Evolutionary conservation across 164 flowering plant species (phyloP), one percentile per base, ranked within the genome.

Genomic region (Stephania yunnanensis): DNA sequence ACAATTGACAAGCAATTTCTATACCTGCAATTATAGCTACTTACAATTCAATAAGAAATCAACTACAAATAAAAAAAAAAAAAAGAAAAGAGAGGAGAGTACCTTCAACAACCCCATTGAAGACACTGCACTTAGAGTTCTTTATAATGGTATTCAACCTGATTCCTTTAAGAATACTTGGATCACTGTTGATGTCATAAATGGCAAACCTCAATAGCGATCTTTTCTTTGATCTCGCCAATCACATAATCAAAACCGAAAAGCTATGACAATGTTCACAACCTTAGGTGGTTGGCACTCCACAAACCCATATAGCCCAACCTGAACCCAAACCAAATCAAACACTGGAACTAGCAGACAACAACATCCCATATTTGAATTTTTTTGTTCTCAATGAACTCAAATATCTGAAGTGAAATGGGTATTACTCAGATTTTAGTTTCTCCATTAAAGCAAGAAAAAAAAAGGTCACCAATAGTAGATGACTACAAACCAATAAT

Each of bases 221-320:
- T n/a, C n/a, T n/a, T 74, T 83, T 85, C 86, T 5, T 91, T 92
- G 45, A 82, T 87, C 81, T 87, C 85, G 17, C 98, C 98, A 78
- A 92, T 90, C 3, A 85, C 89, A 0, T 97, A 92, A 84, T 90
- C 70, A 42, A 74, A 86, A 10, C 92, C 85, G 22, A 91, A 89
- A 71, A 91, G n/a, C 69, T 11, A 93, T 94, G 20, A 92, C 98
- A 78, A 94, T 69, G 63, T 86, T 91, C 80, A 94, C 89, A 63
- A 69, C 80, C 22, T 68, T 44, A 46, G 89, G 89, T 58, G 81
- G 79, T 74, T 80, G 81, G 75, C 85, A 81, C 44, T 67, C 15
- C 19, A 85, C 85, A 73, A 29, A 55, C 44, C 82, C 82, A 70
- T 20, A 6, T 11, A 85, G 50, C 22, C 75, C 61, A 17, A 77